Base-by-base conservation (phyloP, 2,329 filamentous ascomycete genomes). In the Eutypella sp. region DNA sequence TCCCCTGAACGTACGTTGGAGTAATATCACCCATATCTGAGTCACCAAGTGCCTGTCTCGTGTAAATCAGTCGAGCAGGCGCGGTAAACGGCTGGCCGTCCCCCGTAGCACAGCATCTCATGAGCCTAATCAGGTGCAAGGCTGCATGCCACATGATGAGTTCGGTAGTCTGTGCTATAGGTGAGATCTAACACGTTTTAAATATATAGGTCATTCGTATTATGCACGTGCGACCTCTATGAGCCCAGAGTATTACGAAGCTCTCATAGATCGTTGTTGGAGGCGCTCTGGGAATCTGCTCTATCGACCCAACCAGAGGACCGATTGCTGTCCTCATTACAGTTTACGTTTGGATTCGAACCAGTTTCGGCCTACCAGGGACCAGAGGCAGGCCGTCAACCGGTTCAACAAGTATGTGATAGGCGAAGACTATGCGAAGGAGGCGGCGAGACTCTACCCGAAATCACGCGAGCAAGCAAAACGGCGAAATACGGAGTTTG, bases 251-350 rank as follows among this genome's bases (percentile, higher is more conserved):
- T 81, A 87, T 57, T 93, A 93, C 57, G 85, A 92, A 62, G 69
- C 63, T 37, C 72, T 93, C 31, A 69, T 92, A 38, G 80, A 90
- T 64, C 79, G 85, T 53, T 87, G 84, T 50, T 93, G 87, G 87
- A 84, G 88, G 64, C 78, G 87, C 51, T 90, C 82, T 31, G 82
- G 79, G 15, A 80, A 70, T 23, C 71, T 89, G 8, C 71, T 93
- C 41, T 93, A 93, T 67, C 82, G 88, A 49, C 87, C 88, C 13
- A 85, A 93, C 64, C 83, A 89, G 57, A 77, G 78, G 47, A 75
- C 82, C 46, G 87, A 89, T 50, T 99, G 93, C 60, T 99, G 93
- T 65, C 90, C 91, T 38, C 90, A 96, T 61, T 97, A 92, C 64
- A 90, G 87, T 1, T 83, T 93, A 44, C 81, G 87, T 40, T 72